A percentile compares a stretch with the other conserved stretches of the same genome.
Evolutionary conservation across 192 early-diverging fungal genomes (phyloP).

Genomic region (Spinellus fusiger): DNA sequence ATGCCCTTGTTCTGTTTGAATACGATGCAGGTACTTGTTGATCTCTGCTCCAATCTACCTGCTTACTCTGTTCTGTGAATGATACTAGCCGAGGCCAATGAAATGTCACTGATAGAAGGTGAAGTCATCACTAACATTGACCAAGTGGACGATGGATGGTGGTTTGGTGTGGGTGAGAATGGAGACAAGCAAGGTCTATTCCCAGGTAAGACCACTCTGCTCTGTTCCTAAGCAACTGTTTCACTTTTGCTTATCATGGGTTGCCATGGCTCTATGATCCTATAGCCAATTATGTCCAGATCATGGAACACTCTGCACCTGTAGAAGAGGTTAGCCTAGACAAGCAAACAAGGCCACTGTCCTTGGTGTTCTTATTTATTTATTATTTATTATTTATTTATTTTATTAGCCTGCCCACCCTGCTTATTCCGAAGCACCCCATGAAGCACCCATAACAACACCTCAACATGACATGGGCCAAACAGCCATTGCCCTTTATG

Average conservation of each 20-base stretch:
- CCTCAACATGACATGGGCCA: slow-evolving; percentile 24
- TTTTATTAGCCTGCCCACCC: too few species aligned
- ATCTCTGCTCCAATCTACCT: too few species aligned
- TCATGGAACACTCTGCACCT: slow-evolving; percentile 27
- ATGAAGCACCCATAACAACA: too few species aligned
- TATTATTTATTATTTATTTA: too few species aligned
- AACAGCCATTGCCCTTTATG: slow-evolving; percentile 64
- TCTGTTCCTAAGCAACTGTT: too few species aligned
- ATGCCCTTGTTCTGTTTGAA: slow-evolving; percentile 68
- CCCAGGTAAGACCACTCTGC: slow-evolving; percentile 60
- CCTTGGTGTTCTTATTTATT: too few species aligned
- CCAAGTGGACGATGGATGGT: slow-evolving; percentile 89
- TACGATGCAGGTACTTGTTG: slow-evolving; percentile 56
- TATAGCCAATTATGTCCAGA: slow-evolving; percentile 37
- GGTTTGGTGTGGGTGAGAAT: slow-evolving; percentile 76
- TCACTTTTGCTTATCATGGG: too few species aligned
- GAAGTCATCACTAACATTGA: slow-evolving; percentile 76
- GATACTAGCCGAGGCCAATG: slow-evolving; percentile 73
- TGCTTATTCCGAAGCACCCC: too few species aligned
- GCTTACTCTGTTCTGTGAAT: not conserved
- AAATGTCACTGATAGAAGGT: slow-evolving; percentile 78
- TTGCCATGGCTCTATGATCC: not conserved
- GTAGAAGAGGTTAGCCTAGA: not conserved
- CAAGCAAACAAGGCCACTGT: too few species aligned
- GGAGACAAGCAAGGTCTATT: slow-evolving; percentile 75